phyloP scores from a whole-genome alignment of 805 yeast genomes.

The Candida tammaniensis region DNA sequence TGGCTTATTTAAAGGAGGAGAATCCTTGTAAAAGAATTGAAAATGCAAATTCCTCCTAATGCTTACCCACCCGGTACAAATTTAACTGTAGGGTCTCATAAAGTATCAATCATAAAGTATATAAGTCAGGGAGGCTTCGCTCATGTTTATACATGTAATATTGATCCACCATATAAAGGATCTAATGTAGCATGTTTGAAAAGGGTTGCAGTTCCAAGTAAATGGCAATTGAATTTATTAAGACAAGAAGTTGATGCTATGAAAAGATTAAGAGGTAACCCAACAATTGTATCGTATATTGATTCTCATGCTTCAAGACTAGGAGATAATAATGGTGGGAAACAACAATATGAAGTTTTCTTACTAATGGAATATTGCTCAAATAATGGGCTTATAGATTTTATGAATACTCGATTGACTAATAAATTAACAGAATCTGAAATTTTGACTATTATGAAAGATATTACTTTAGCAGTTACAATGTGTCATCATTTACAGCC shows the following conservation, averaged over 20 bases:
- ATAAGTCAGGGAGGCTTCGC: constrained; percentile 94
- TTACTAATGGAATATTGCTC: constrained; percentile 79
- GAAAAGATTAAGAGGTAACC: constrained; percentile 79
- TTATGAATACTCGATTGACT: constrained; percentile 70
- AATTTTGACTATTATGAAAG: constrained; percentile 63
- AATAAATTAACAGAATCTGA: constrained; percentile 67
- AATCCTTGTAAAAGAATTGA: too few relatives aligned
- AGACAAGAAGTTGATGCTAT: constrained; percentile 97
- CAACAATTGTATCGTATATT: constrained; percentile 81
- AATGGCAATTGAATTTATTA: constrained; percentile 72
- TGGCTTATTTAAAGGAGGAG: too few relatives aligned
- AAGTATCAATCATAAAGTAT: constrained; percentile 64
- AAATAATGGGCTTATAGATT: constrained; percentile 72
- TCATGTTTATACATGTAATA: constrained; percentile 80
- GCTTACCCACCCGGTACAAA: constrained; percentile 74
- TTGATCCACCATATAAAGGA: constrained; percentile 52
- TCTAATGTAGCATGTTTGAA: constrained; percentile 74
- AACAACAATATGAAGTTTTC: constrained; percentile 71
- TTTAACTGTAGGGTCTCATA: constrained; percentile 82
- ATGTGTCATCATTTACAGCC: constrained; percentile 73
- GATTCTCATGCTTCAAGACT: constrained; percentile 89
- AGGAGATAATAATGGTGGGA: constrained; percentile 13
- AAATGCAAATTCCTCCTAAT: constrained; percentile 53
- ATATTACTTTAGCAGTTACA: constrained; percentile 70
- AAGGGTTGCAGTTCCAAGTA: constrained; percentile 93